Conservation (phyloP, 306 rosid genomes). For the Urtica urens region DNA sequence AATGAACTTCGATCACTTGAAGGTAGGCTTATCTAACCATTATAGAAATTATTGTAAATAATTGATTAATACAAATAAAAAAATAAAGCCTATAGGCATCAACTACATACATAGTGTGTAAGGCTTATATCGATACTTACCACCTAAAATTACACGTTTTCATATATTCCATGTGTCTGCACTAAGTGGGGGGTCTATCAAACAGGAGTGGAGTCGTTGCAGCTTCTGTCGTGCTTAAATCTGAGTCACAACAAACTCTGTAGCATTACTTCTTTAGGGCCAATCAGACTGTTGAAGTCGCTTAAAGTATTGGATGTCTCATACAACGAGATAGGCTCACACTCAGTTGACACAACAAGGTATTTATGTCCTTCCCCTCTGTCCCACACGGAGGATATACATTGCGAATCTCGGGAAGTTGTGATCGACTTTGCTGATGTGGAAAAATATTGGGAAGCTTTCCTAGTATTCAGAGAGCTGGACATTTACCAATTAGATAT, state of each 20-base stretch:
- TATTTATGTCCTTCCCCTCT: conserved; percentile 65
- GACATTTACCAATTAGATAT: conserved; percentile 49
- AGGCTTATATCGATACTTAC: too few species aligned
- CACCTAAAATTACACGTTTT: too few species aligned
- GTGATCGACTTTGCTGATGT: conserved; percentile 18
- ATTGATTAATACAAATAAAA: not conserved
- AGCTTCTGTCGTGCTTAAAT: conserved; percentile 67
- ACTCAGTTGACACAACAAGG: conserved; percentile 59
- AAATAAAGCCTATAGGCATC: not conserved
- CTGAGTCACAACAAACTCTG: conserved; percentile 60
- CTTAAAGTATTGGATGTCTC: conserved; percentile 59
- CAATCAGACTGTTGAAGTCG: conserved; percentile 49
- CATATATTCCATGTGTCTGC: too few species aligned
- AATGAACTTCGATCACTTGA: conserved; percentile 71
- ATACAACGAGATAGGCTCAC: conserved; percentile 58
- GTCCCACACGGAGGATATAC: conserved; percentile 51
- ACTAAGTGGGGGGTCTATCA: too few species aligned
- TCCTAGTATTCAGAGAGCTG: conserved; percentile 49
- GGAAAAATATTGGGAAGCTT: conserved; percentile 55
- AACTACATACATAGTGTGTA: not conserved
- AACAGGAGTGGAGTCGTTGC: conserved; percentile 92
- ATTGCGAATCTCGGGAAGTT: conserved; percentile 28
- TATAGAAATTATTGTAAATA: not conserved
- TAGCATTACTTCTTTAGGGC: conserved; percentile 60
- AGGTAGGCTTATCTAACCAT: conserved; percentile 25